These are phyloP conservation scores for Monosporozyma siamensis DNA, from an alignment of 805 yeast species.

Conservation along the genomic window DNA sequence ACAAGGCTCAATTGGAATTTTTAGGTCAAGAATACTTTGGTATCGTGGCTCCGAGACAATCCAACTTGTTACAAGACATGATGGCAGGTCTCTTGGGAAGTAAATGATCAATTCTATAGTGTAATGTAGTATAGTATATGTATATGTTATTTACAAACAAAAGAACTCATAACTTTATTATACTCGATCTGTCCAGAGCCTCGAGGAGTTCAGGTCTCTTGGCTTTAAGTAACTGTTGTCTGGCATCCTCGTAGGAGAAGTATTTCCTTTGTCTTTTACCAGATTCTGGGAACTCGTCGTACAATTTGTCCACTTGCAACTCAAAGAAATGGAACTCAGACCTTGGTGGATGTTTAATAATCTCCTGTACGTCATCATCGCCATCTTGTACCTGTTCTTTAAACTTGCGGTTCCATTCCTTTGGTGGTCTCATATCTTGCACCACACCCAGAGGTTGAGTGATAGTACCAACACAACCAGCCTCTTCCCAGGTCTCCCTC, in stretches of 20 bases:
- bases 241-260: constrained; percentile 64
- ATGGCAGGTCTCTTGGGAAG: constrained; percentile 59
- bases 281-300: constrained; percentile 69
- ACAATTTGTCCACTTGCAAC: constrained; percentile 49
- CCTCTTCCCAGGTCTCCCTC: constrained; percentile 97
- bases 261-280: constrained; percentile 56
- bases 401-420: constrained; percentile 32
- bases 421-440: constrained; percentile 48
- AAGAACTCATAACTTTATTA: constrained; percentile 20
- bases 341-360: constrained; percentile 46
- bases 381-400: constrained; percentile 7
- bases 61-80: constrained; percentile 56
- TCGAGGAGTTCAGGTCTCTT: constrained; percentile 59
- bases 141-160: neutral
- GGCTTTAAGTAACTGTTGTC: constrained; percentile 44
- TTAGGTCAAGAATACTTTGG: constrained; percentile 58
- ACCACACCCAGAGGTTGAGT: constrained; percentile 50
- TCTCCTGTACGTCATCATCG: constrained; percentile 14
- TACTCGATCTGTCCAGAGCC: constrained; percentile 51
- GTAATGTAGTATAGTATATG: constrained; percentile 1
- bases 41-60: constrained; percentile 42
- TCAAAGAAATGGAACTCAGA: constrained; percentile 88
- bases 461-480: constrained; percentile 72
- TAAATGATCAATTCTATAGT: neutral
- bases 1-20: constrained; percentile 38